A percentile compares a stretch with the other conserved stretches of the same genome.
These are phyloP conservation scores for Aureobasidium pullulans DNA, from an alignment of 2,329 filamentous ascomycete species.

Conservation along the genomic window DNA sequence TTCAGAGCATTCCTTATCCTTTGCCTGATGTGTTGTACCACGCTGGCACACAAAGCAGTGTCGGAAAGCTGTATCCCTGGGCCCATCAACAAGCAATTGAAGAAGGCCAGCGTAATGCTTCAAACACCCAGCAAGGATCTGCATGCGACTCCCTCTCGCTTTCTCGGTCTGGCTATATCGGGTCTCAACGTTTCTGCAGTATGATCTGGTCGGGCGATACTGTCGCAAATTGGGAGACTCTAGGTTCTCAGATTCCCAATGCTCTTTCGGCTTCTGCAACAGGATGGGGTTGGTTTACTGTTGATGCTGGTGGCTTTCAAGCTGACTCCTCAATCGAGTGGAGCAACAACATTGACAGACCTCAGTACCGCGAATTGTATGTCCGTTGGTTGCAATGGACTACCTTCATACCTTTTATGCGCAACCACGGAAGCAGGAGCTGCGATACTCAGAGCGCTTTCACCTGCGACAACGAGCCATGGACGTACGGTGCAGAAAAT, in stretches of 20 bases:
- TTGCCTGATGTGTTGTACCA: constrained; percentile 25
- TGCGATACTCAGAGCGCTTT: constrained; percentile 27
- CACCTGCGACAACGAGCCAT: constrained; percentile 31
- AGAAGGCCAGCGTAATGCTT: constrained; percentile 25
- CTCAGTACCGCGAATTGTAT: constrained; percentile 25
- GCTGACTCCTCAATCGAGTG: constrained; percentile 28
- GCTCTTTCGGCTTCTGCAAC: constrained; percentile 24
- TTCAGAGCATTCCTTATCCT: constrained; percentile 26
- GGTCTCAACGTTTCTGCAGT: constrained; percentile 26
- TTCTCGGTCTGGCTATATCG: constrained; percentile 26
- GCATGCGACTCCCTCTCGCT: constrained; percentile 24
- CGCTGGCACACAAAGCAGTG: constrained; percentile 24
- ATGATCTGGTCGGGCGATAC: constrained; percentile 29
- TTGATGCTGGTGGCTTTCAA: constrained; percentile 27
- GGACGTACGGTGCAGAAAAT: constrained; percentile 25
- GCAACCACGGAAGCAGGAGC: constrained; percentile 24
- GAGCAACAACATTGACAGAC: constrained; percentile 26
- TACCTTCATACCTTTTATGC: constrained; percentile 27
- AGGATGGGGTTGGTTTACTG: constrained; percentile 26
- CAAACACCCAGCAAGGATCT: constrained; percentile 20
- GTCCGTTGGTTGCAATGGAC: constrained; percentile 28
- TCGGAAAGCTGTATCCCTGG: constrained; percentile 27
- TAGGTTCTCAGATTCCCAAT: constrained; percentile 23
- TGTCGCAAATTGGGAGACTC: constrained; percentile 24
- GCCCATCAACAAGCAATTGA: constrained; percentile 26